phyloP scores from a whole-genome alignment of 208 protist species.

The Acanthamoeba polyphaga region DNA sequence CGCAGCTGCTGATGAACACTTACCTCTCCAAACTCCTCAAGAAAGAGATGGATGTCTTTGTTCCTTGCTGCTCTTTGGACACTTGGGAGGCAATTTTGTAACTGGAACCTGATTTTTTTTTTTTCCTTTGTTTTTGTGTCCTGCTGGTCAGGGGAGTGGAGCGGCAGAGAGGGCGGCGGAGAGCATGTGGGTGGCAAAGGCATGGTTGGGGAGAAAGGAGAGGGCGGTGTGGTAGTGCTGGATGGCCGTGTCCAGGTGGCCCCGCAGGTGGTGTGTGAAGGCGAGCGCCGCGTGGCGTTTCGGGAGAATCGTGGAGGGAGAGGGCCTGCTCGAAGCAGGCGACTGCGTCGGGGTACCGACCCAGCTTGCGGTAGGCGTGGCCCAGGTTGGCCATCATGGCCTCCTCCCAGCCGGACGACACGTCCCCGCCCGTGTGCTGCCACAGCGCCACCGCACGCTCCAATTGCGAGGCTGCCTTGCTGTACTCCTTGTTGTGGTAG shows the following conservation, averaged over 20 bases:
- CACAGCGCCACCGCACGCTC: constrained; percentile 67
- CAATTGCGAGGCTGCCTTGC: background rate
- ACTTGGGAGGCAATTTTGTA: no score
- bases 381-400: constrained; percentile 77
- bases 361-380: constrained; percentile 77
- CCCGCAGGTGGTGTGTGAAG: constrained; percentile 84
- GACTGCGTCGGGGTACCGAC: constrained; percentile 72
- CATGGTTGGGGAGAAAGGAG: constrained; percentile 75
- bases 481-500: constrained; percentile 76
- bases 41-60: no score
- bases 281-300: constrained; percentile 74
- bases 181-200: constrained; percentile 78
- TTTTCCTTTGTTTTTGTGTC: no score
- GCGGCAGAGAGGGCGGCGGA: background rate
- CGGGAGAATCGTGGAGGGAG: constrained; percentile 16
- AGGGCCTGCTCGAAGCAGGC: constrained; percentile 78
- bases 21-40: no score
- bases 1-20: no score
- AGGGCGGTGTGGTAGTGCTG: constrained; percentile 83
- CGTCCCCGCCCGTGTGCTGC: background rate
- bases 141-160: background rate
- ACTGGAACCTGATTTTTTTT: no score
- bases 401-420: constrained; percentile 53
- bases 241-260: constrained; percentile 82
- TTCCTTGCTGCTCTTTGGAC: no score